Conservation (phyloP, 805 yeast genomes). For the Yamadazyma ubonensis region DNA sequence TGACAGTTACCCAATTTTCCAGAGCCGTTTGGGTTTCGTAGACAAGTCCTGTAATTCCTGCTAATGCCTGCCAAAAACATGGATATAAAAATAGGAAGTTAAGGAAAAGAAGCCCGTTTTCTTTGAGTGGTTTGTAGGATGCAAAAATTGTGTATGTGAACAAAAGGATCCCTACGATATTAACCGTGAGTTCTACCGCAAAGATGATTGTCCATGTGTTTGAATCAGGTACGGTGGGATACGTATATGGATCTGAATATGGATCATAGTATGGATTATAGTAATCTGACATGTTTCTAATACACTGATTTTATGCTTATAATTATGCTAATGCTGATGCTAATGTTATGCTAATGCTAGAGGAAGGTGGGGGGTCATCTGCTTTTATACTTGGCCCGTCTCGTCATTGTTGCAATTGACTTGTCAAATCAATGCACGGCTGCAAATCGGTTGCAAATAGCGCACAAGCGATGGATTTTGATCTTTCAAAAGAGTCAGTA, state of each 20-base stretch:
- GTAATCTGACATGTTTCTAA: too few species aligned
- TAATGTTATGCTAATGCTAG: too few species aligned
- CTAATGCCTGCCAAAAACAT: conserved; percentile 11
- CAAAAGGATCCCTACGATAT: conserved; percentile 3
- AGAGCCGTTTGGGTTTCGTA: conserved; percentile 2
- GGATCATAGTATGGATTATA: neutral
- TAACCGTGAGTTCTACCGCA: conserved; percentile 10
- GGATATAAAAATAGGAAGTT: conserved; percentile 10
- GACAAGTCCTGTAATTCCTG: conserved; percentile 9
- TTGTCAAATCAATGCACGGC: too few species aligned
- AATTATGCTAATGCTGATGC: too few species aligned
- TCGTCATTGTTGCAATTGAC: too few species aligned
- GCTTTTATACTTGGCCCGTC: neutral
- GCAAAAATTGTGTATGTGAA: conserved; percentile 6
- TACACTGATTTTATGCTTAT: too few species aligned
- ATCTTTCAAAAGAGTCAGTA: too few species aligned
- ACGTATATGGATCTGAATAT: neutral
- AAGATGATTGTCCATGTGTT: conserved; percentile 9
- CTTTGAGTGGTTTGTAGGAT: conserved; percentile 1
- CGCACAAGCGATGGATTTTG: too few species aligned
- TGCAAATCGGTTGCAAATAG: neutral
- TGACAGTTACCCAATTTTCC: conserved; percentile 6
- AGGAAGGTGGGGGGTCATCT: neutral
- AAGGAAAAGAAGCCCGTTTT: conserved; percentile 1
- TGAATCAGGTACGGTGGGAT: neutral